These are phyloP conservation scores for Phytophthora cactorum DNA, from an alignment of 352 stramenopile species.

Conservation along the genomic window DNA sequence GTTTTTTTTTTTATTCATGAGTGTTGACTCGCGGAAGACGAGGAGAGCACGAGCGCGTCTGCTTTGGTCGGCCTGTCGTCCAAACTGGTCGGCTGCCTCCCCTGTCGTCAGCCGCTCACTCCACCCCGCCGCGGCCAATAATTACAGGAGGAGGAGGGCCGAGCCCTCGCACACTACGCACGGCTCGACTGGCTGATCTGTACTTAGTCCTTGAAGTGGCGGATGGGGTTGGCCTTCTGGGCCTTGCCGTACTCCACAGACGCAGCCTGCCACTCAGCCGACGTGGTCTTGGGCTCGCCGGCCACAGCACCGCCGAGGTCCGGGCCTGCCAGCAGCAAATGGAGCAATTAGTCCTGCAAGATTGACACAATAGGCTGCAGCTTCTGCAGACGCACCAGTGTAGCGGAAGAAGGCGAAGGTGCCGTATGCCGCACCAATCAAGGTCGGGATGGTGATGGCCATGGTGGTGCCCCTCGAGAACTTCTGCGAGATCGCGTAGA, in stretches of 20 bases:
- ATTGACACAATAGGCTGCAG: neutral
- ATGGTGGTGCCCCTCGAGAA: conserved; percentile 69
- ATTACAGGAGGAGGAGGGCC: conserved; percentile 33
- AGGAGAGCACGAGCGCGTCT: conserved; percentile 9
- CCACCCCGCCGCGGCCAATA: conserved; percentile 25
- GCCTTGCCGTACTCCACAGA: conserved; percentile 79
- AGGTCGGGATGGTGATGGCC: conserved; percentile 46
- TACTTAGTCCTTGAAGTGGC: conserved; percentile 83
- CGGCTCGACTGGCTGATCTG: conserved; percentile 21
- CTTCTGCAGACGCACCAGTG: conserved; percentile 48
- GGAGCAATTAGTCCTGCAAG: neutral
- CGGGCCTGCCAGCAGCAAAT: conserved; percentile 42
- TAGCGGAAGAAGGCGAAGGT: conserved; percentile 65
- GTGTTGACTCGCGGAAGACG: conserved; percentile 15
- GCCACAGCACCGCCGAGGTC: conserved; percentile 62
- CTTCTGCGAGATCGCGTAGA: conserved; percentile 75
- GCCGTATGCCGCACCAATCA: conserved; percentile 50
- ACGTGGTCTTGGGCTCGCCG: conserved; percentile 72
- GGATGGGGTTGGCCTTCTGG: conserved; percentile 88
- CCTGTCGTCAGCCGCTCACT: conserved; percentile 20
- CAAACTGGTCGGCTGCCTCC: conserved; percentile 4
- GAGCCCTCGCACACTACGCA: conserved; percentile 10
- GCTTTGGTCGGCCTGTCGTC: neutral
- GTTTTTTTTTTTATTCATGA: conserved; percentile 31
- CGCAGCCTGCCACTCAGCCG: conserved; percentile 74